These are phyloP conservation scores for Aspergillus vadensis DNA, from an alignment of 2,329 filamentous ascomycete species.

Conservation along the genomic window DNA sequence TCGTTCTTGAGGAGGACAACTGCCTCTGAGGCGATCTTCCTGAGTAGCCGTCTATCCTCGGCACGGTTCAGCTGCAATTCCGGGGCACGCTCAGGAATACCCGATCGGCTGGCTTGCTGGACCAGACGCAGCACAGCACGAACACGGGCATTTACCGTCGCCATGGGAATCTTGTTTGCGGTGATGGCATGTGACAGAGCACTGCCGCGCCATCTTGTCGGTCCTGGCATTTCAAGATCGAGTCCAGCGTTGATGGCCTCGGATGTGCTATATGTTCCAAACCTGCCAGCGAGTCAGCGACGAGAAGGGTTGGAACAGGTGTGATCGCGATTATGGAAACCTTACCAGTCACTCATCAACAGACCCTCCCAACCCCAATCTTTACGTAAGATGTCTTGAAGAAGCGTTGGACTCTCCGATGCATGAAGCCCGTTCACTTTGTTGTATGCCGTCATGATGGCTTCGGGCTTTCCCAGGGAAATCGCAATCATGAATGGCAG, in stretches of 20 bases:
- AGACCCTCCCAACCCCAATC: slow-evolving; percentile 50
- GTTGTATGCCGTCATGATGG: slow-evolving; percentile 64
- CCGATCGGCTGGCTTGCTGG: slow-evolving; percentile 55
- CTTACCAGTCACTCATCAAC: slow-evolving; percentile 50
- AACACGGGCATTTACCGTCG: slow-evolving; percentile 57
- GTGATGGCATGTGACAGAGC: slow-evolving; percentile 43
- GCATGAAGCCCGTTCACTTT: slow-evolving; percentile 55
- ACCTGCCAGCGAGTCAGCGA: slow-evolving; percentile 26
- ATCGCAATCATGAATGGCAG: slow-evolving; percentile 64
- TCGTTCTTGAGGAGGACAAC: slow-evolving; percentile 75
- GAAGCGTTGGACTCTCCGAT: slow-evolving; percentile 41
- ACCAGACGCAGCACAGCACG: slow-evolving; percentile 59
- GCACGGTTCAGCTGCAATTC: slow-evolving; percentile 58
- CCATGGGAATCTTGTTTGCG: slow-evolving; percentile 55
- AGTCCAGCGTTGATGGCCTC: slow-evolving; percentile 45
- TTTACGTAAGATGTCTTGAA: slow-evolving; percentile 45
- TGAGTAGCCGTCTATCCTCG: slow-evolving; percentile 62
- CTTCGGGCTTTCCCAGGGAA: slow-evolving; percentile 55
- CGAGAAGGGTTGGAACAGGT: background rate
- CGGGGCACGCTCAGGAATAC: slow-evolving; percentile 55
- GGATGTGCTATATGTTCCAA: slow-evolving; percentile 44
- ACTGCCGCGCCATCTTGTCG: slow-evolving; percentile 39
- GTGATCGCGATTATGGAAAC: background rate
- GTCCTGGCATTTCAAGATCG: slow-evolving; percentile 49
- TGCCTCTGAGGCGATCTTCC: slow-evolving; percentile 65